Evolutionary conservation across 1,139 yeast genomes (phyloP).

Genomic region (Citeromyces hawaiiensis): DNA sequence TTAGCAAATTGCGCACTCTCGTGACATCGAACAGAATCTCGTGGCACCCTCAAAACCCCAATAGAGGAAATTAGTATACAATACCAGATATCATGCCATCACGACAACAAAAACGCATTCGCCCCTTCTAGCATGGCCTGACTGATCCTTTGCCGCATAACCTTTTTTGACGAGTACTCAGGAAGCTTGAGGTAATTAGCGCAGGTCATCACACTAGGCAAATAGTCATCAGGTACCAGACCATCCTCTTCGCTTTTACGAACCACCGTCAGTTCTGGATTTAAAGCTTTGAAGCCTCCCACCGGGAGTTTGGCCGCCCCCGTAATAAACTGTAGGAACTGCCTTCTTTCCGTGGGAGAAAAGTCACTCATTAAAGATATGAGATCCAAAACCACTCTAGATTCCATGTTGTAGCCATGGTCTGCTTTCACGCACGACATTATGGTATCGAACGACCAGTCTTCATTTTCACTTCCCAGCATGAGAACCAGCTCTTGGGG

Average conservation of each 20-base stretch:
- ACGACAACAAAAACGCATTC: conserved; percentile 72
- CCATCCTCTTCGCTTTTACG: conserved; percentile 64
- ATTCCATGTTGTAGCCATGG: conserved; percentile 77
- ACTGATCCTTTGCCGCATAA: conserved; percentile 42
- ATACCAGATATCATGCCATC: too few relatives aligned
- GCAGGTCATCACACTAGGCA: conserved; percentile 98
- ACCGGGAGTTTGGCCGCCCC: conserved; percentile 90
- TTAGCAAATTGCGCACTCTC: too few relatives aligned
- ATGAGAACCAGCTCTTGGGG: conserved; percentile 60
- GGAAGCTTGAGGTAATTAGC: conserved; percentile 91
- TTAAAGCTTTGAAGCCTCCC: conserved; percentile 81
- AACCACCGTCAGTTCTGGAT: conserved; percentile 82
- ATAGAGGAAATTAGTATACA: too few relatives aligned
- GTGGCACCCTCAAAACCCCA: too few relatives aligned
- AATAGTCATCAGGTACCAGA: conserved; percentile 59
- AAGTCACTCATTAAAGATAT: conserved; percentile 49
- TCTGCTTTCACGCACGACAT: conserved; percentile 61
- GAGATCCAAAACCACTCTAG: conserved; percentile 46
- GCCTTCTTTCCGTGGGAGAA: conserved; percentile 39
- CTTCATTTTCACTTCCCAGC: conserved; percentile 71
- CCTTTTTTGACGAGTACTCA: conserved; percentile 48
- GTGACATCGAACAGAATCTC: too few relatives aligned
- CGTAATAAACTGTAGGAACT: conserved; percentile 76
- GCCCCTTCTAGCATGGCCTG: conserved; percentile 84
- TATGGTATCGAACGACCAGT: conserved; percentile 67